A percentile compares a stretch with the other conserved stretches of the same genome.
phyloP scores from a whole-genome alignment of 192 early-diverging fungal species.

The Coemansia sp. region DNA sequence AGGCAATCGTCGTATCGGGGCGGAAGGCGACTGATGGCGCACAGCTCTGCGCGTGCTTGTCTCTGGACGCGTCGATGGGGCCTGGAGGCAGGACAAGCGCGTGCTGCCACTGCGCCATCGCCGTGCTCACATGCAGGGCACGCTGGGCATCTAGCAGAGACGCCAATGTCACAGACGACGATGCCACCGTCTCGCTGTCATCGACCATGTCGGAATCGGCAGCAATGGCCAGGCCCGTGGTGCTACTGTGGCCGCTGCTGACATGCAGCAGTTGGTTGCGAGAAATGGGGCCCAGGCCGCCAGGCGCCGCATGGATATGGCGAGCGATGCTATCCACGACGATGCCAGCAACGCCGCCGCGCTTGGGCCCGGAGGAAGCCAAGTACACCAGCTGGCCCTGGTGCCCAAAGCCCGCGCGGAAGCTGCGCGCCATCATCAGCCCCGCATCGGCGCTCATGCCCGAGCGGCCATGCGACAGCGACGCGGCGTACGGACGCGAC shows the following conservation, averaged over 20 bases:
- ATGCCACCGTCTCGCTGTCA: neutral
- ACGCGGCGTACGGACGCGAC: constrained; percentile 31
- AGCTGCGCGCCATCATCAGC: constrained; percentile 75
- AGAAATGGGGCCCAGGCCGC: neutral
- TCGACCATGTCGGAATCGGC: neutral
- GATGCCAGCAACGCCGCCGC: neutral
- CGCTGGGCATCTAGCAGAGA: constrained; percentile 11
- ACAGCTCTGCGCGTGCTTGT: neutral
- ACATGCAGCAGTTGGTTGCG: neutral
- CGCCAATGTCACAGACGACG: neutral
- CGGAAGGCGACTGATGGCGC: constrained; percentile 15
- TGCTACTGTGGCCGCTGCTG: too few relatives aligned
- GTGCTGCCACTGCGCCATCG: constrained; percentile 32
- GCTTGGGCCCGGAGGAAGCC: constrained; percentile 13
- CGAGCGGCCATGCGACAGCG: constrained; percentile 47
- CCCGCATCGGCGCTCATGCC: constrained; percentile 67
- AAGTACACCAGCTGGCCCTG: constrained; percentile 64
- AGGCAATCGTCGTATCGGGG: constrained; percentile 17
- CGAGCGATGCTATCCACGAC: constrained; percentile 52
- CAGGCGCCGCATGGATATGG: constrained; percentile 30
- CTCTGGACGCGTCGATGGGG: neutral
- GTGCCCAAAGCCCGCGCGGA: constrained; percentile 81
- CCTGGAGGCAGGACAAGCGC: neutral
- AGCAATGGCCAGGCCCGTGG: too few relatives aligned
- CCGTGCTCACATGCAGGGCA: constrained; percentile 13